phyloP scores from a whole-genome alignment of 2,329 filamentous ascomycete species.

The Stagonosporopsis chrysanthemi region DNA sequence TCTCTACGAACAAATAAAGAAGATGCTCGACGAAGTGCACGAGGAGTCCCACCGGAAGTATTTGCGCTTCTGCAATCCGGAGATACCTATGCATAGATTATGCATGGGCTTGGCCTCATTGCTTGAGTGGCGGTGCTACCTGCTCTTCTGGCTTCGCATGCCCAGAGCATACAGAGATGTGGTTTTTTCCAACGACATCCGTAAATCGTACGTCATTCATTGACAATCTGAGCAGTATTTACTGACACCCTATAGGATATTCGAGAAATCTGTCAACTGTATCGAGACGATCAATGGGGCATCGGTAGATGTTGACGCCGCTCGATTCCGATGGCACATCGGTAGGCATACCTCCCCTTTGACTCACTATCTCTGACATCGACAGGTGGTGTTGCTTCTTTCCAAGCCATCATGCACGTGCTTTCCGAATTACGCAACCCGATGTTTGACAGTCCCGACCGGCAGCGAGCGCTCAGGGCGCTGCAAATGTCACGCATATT shows the following conservation, averaged over 20 bases:
- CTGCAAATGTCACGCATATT: slow-evolving; percentile 43
- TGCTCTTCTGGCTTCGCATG: slow-evolving; percentile 51
- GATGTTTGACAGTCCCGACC: slow-evolving; percentile 45
- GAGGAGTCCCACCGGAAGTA: slow-evolving; percentile 45
- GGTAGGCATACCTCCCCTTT: slow-evolving; percentile 23
- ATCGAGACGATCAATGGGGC: slow-evolving; percentile 49
- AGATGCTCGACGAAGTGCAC: slow-evolving; percentile 47
- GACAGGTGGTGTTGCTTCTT: slow-evolving; percentile 43
- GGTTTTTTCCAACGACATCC: slow-evolving; percentile 46
- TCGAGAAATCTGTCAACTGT: slow-evolving; percentile 49
- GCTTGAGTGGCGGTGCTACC: slow-evolving; percentile 49
- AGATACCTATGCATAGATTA: slow-evolving; percentile 43
- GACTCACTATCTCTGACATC: slow-evolving; percentile 15
- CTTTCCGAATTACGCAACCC: slow-evolving; percentile 50
- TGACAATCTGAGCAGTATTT: not conserved
- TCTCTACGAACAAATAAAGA: slow-evolving; percentile 48
- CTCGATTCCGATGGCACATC: slow-evolving; percentile 51
- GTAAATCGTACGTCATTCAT: slow-evolving; percentile 40
- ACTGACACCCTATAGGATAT: slow-evolving; percentile 39
- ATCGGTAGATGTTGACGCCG: slow-evolving; percentile 45
- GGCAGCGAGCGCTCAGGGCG: slow-evolving; percentile 45
- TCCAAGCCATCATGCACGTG: slow-evolving; percentile 50
- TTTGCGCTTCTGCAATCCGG: slow-evolving; percentile 41
- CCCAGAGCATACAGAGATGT: slow-evolving; percentile 47
- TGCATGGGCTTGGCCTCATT: slow-evolving; percentile 42